These are phyloP conservation scores for Alternaria brassicae DNA, from an alignment of 2,329 filamentous ascomycete genomes.

Conservation along the genomic window DNA sequence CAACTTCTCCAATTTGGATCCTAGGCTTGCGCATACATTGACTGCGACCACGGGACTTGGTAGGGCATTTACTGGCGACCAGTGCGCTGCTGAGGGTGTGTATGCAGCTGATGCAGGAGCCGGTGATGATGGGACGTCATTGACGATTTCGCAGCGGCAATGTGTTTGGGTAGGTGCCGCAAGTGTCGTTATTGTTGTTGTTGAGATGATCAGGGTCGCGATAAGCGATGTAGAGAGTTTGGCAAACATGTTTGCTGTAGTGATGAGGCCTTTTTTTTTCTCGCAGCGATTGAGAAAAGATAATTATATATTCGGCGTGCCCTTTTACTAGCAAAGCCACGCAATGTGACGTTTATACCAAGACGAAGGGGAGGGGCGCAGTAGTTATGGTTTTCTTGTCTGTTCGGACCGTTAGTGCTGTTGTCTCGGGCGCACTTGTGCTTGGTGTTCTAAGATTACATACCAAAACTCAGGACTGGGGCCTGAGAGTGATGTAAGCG, in stretches of 20 bases:
- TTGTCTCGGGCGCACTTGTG: background rate
- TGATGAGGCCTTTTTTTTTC: background rate
- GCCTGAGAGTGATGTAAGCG: background rate
- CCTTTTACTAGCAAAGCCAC: background rate
- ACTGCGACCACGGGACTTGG: conserved; percentile 13
- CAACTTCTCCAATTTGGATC: conserved; percentile 37
- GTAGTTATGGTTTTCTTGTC: background rate
- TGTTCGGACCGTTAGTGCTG: conserved; percentile 2
- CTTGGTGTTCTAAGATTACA: background rate
- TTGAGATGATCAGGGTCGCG: conserved; percentile 11
- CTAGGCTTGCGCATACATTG: conserved; percentile 35
- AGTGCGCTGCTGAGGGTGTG: conserved; percentile 31
- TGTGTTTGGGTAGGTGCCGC: conserved; percentile 35
- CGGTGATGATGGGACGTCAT: conserved; percentile 6
- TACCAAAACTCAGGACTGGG: background rate
- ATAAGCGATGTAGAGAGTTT: conserved; percentile 20
- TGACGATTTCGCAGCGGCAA: conserved; percentile 41
- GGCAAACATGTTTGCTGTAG: conserved; percentile 21
- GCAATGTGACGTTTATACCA: background rate
- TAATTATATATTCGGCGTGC: background rate
- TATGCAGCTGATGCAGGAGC: conserved; percentile 17
- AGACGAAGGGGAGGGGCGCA: conserved; percentile 1
- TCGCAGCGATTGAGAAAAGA: background rate
- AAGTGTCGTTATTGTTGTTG: conserved; percentile 13
- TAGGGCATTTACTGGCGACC: conserved; percentile 27